A percentile compares a stretch with the other conserved stretches of the same genome.
Conservation (phyloP, 2,329 filamentous ascomycete genomes). For the Exophiala mesophila region DNA sequence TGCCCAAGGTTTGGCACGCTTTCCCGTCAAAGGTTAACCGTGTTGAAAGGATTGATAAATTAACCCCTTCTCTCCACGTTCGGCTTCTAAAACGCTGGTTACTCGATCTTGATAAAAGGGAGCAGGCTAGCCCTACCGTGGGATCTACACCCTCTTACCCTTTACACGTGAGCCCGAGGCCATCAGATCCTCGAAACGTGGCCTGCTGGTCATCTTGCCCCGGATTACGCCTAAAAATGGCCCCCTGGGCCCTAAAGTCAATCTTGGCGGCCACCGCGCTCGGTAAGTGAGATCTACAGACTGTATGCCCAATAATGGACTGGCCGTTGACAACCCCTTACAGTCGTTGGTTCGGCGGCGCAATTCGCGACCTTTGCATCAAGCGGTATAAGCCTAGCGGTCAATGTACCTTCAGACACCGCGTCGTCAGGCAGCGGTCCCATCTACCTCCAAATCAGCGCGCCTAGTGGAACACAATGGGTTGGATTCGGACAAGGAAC, state of each 20-base stretch:
- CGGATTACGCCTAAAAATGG: constrained; percentile 7
- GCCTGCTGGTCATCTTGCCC: neutral
- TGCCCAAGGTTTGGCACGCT: constrained; percentile 11
- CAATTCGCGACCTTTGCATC: constrained; percentile 21
- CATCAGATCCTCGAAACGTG: too few species aligned
- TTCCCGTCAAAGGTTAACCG: constrained; percentile 1
- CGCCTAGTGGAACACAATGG: constrained; percentile 51
- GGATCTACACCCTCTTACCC: too few species aligned
- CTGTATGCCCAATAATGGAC: constrained; percentile 3
- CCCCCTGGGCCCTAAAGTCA: constrained; percentile 5
- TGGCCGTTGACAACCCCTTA: constrained; percentile 32
- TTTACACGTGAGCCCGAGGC: too few species aligned
- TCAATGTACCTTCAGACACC: constrained; percentile 53
- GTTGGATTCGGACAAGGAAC: constrained; percentile 53
- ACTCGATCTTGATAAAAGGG: too few species aligned
- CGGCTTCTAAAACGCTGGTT: too few species aligned
- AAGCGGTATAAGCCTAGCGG: constrained; percentile 27
- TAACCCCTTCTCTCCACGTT: constrained; percentile 1
- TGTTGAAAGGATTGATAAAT: too few species aligned
- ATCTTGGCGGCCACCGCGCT: constrained; percentile 16
- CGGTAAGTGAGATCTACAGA: constrained; percentile 8
- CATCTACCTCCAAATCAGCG: constrained; percentile 55
- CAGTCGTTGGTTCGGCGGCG: constrained; percentile 20
- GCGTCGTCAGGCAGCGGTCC: constrained; percentile 49
- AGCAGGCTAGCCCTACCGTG: too few species aligned